Conservation (phyloP, 2,329 filamentous ascomycete species). For the Cytospora leucostoma region DNA sequence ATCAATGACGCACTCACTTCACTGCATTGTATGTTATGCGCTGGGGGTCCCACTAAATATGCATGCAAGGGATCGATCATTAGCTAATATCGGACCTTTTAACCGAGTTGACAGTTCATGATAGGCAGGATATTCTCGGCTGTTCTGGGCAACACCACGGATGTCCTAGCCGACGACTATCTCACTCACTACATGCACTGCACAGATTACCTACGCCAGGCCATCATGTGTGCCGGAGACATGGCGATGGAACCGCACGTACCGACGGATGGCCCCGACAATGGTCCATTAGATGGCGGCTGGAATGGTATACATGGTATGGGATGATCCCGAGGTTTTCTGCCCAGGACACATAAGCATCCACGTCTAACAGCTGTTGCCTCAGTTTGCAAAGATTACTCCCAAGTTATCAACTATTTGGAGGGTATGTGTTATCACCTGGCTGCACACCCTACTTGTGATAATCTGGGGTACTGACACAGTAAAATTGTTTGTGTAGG, state of each 20-base stretch:
- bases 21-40: slow-evolving; percentile 40
- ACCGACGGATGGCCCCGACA: slow-evolving; percentile 30
- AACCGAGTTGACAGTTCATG: slow-evolving; percentile 35
- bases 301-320: slow-evolving; percentile 33
- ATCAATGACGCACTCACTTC: slow-evolving; percentile 44
- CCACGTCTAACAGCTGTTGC: slow-evolving; percentile 1
- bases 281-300: slow-evolving; percentile 31
- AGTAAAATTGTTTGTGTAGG: slow-evolving; percentile 5
- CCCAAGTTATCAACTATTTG: slow-evolving; percentile 31
- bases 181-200: slow-evolving; percentile 43
- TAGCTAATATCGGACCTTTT: background rate
- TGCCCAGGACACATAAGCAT: background rate
- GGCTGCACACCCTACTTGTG: background rate
- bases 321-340: background rate
- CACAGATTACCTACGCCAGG: slow-evolving; percentile 34
- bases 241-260: slow-evolving; percentile 33
- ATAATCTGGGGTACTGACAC: background rate
- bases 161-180: slow-evolving; percentile 33
- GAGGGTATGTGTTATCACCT: slow-evolving; percentile 29
- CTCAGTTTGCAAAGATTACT: slow-evolving; percentile 34
- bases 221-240: slow-evolving; percentile 33
- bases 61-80: no score
- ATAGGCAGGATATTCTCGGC: slow-evolving; percentile 39
- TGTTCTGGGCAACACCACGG: slow-evolving; percentile 29
- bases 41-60: background rate